These are phyloP conservation scores for Blastocystis sp. DNA, from an alignment of 352 stramenopile genomes.

Conservation along the genomic window DNA sequence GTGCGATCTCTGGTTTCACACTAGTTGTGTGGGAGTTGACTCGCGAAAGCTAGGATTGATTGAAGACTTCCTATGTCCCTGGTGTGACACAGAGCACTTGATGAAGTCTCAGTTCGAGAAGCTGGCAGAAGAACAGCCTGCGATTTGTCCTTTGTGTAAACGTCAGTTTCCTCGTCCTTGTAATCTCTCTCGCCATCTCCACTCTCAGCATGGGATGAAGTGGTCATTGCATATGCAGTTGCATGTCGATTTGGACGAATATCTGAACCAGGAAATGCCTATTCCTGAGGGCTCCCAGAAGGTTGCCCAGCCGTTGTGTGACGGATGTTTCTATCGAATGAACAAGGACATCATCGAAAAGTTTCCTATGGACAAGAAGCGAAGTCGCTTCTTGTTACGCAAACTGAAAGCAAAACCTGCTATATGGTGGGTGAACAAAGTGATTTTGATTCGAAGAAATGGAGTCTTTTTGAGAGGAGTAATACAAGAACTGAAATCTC, in stretches of 20 bases:
- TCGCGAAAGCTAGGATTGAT: neutral
- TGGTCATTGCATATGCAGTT: conserved; percentile 6
- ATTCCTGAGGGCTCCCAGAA: neutral
- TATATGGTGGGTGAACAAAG: conserved; percentile 8
- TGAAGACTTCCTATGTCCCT: conserved; percentile 16
- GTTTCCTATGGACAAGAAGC: conserved; percentile 9
- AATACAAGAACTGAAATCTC: neutral
- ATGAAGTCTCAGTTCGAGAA: neutral
- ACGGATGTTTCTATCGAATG: neutral
- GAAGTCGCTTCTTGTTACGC: conserved; percentile 19
- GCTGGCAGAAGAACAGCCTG: neutral
- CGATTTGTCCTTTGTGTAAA: neutral
- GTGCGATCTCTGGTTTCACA: conserved; percentile 54
- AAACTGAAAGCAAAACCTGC: conserved; percentile 20
- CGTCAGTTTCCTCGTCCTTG: conserved; percentile 49
- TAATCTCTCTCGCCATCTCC: conserved; percentile 51
- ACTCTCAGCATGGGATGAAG: conserved; percentile 34
- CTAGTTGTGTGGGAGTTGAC: conserved; percentile 27
- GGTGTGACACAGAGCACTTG: neutral
- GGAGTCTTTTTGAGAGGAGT: neutral
- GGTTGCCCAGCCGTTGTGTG: neutral
- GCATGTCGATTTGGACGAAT: conserved; percentile 37
- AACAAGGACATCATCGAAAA: neutral
- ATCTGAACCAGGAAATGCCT: neutral
- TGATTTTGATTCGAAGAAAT: neutral